A percentile compares a stretch with the other conserved stretches of the same genome.
These are phyloP conservation scores for Chlamydomonas eustigma DNA, from an alignment of 139 green algal species.

Conservation along the genomic window DNA sequence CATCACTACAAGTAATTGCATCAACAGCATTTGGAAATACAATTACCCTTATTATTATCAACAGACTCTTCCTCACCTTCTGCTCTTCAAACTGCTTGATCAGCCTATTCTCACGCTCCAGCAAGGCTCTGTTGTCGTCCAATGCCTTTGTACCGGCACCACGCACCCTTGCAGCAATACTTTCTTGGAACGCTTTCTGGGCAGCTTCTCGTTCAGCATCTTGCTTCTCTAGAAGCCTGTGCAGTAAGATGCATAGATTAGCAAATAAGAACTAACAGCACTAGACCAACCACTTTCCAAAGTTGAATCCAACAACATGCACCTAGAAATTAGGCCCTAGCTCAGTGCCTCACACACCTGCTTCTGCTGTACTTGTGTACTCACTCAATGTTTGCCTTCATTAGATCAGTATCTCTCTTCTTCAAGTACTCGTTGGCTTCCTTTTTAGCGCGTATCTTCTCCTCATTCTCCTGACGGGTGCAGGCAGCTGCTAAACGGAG, in stretches of 20 bases:
- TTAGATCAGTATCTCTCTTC: constrained; percentile 8
- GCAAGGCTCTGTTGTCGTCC: constrained; percentile 6
- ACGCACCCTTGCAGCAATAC: constrained; percentile 4
- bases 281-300: no score
- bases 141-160: constrained; percentile 21
- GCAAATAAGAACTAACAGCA: no score
- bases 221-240: constrained; percentile 10
- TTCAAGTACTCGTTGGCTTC: background rate
- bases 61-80: no score
- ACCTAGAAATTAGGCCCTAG: no score
- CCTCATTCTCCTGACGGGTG: constrained; percentile 9
- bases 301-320: no score
- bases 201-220: constrained; percentile 10
- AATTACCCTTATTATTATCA: background rate
- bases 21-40: background rate
- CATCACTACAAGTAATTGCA: background rate
- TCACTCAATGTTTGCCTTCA: background rate
- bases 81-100: constrained; percentile 23
- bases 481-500: background rate
- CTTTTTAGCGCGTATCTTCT: constrained; percentile 3
- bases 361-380: no score
- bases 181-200: constrained; percentile 15
- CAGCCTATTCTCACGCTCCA: constrained; percentile 21
- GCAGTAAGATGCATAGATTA: no score
- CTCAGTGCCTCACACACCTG: no score